Percentiles rank a stretch among this genome's conserved stretches.
Conservation (phyloP, 768 basidiomycete species). For the Lanmaoa pseudosensibilis region DNA sequence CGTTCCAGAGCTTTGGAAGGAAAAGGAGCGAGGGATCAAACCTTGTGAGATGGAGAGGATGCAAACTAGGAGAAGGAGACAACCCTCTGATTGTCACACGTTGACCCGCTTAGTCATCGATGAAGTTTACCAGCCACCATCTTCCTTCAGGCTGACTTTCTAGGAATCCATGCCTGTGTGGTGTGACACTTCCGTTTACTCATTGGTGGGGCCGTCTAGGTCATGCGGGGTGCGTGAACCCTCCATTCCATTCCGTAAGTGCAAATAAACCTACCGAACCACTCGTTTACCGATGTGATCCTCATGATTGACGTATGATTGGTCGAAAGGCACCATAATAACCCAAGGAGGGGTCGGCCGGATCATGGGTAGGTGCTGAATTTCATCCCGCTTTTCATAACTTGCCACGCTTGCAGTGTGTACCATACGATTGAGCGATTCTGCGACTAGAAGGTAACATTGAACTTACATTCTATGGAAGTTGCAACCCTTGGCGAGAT, state of each 20-base stretch:
- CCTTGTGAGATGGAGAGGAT: background rate
- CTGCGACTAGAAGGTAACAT: constrained; percentile 8
- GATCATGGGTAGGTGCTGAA: constrained; percentile 14
- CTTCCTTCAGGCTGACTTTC: constrained; percentile 20
- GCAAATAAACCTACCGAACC: constrained; percentile 3
- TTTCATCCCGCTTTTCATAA: constrained; percentile 6
- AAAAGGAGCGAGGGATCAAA: background rate
- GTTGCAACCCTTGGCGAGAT: background rate
- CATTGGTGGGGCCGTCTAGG: constrained; percentile 1
- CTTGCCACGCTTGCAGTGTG: background rate
- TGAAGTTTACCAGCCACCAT: background rate
- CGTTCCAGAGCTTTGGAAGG: background rate
- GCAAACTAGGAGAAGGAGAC: background rate
- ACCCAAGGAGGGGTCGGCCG: constrained; percentile 16
- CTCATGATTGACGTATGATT: background rate
- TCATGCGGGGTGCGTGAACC: background rate
- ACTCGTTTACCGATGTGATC: background rate
- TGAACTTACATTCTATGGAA: constrained; percentile 13
- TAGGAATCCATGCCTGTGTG: constrained; percentile 2
- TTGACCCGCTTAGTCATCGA: constrained; percentile 24
- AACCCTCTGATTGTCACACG: background rate
- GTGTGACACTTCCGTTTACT: background rate
- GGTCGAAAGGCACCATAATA: background rate
- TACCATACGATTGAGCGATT: background rate
- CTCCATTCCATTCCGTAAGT: constrained; percentile 19